Percentiles rank a stretch among this genome's conserved stretches.
phyloP scores from a whole-genome alignment of 148 eudicot species.

The Limonium bicolor region DNA sequence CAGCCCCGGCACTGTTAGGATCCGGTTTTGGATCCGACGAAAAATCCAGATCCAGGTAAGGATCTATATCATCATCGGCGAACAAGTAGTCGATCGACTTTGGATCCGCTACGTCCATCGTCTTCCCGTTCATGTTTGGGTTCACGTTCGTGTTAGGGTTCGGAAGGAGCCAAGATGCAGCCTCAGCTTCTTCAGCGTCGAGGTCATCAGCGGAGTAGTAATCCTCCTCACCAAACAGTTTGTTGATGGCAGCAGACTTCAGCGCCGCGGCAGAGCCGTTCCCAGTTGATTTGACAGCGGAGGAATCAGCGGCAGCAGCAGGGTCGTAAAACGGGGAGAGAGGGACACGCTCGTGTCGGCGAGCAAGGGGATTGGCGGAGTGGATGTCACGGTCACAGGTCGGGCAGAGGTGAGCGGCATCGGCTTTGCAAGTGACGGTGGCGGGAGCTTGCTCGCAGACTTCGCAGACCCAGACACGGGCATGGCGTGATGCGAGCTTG shows the following conservation, averaged over 20 bases:
- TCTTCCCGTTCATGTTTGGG: neutral
- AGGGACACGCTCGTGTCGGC: constrained; percentile 46
- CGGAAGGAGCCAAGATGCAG: constrained; percentile 20
- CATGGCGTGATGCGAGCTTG: constrained; percentile 32
- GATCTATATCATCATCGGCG: constrained; percentile 25
- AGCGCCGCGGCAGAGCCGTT: constrained; percentile 5
- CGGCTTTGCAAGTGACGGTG: constrained; percentile 45
- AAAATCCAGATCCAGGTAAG: constrained; percentile 41
- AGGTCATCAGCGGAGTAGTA: constrained; percentile 19
- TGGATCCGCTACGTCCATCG: constrained; percentile 16
- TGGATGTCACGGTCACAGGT: constrained; percentile 55
- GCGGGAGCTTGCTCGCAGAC: constrained; percentile 59
- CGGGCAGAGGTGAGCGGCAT: constrained; percentile 46
- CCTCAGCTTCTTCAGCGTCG: constrained; percentile 20
- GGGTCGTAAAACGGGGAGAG: constrained; percentile 28
- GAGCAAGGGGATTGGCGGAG: constrained; percentile 51
- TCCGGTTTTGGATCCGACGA: constrained; percentile 12
- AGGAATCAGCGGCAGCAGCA: constrained; percentile 1
- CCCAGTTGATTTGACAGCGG: constrained; percentile 2
- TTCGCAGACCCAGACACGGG: constrained; percentile 44
- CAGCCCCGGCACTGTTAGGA: constrained; percentile 11
- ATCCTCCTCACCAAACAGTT: constrained; percentile 14
- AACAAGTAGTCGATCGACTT: constrained; percentile 49
- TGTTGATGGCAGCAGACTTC: constrained; percentile 12
- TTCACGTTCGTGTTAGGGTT: constrained; percentile 10